phyloP scores from a whole-genome alignment of 805 yeast genomes.

The Schizosaccharomyces octosporus region DNA sequence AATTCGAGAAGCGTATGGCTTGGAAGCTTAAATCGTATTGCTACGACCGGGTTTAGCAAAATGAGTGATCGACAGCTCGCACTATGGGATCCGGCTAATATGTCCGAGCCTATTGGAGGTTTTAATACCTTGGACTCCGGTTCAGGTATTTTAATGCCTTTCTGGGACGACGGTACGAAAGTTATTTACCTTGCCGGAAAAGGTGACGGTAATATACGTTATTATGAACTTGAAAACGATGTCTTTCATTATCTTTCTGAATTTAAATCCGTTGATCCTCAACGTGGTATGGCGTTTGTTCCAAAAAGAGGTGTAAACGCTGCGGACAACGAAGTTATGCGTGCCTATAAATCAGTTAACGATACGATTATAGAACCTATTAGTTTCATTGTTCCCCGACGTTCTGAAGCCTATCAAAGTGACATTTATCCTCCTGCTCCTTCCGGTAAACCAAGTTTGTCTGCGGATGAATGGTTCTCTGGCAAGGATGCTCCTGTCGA shows the following conservation, averaged over 20 bases:
- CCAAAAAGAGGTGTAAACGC: conserved; percentile 65
- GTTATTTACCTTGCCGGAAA: conserved; percentile 81
- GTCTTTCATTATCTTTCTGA: conserved; percentile 68
- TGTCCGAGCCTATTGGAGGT: conserved; percentile 62
- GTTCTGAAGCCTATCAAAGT: conserved; percentile 72
- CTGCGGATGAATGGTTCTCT: conserved; percentile 52
- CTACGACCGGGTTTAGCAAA: conserved; percentile 84
- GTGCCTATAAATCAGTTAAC: conserved; percentile 64
- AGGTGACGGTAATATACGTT: conserved; percentile 87
- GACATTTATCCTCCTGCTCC: conserved; percentile 88
- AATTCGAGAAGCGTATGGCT: conserved; percentile 74
- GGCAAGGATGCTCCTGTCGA: conserved; percentile 69
- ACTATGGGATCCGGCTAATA: conserved; percentile 62
- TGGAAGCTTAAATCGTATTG: conserved; percentile 61
- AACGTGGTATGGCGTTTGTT: conserved; percentile 79
- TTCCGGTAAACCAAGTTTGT: conserved; percentile 48
- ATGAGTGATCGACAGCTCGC: conserved; percentile 87
- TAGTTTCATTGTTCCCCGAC: conserved; percentile 81
- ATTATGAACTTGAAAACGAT: conserved; percentile 62
- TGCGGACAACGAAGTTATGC: conserved; percentile 61
- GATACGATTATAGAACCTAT: conserved; percentile 73
- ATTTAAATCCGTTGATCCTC: conserved; percentile 71
- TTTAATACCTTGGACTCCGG: conserved; percentile 68
- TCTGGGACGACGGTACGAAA: conserved; percentile 57
- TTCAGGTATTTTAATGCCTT: conserved; percentile 83